Percentiles rank a stretch among this genome's conserved stretches.
Conservation (phyloP, 2,329 filamentous ascomycete species). For the Aspergillus pseudoterreus region DNA sequence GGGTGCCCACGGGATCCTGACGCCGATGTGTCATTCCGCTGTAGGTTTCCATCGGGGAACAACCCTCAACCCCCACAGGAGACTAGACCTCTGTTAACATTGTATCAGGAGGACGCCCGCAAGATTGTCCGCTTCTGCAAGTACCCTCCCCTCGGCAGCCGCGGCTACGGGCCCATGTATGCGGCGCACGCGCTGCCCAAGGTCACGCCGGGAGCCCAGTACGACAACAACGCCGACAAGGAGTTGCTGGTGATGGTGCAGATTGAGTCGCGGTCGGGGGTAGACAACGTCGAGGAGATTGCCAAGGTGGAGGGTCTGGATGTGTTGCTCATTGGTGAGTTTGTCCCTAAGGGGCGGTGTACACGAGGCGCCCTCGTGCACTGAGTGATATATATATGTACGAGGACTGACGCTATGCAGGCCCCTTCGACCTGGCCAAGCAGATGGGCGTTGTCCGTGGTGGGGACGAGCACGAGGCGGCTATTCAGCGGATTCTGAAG, state of each 20-base stretch:
- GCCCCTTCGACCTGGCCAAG: slow-evolving; percentile 37
- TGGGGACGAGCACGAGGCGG: slow-evolving; percentile 38
- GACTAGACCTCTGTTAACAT: neutral
- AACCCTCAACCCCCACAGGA: neutral
- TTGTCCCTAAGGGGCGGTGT: no score
- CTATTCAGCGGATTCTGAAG: slow-evolving; percentile 33
- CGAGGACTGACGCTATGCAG: slow-evolving; percentile 3
- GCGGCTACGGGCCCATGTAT: slow-evolving; percentile 36
- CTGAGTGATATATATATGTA: neutral
- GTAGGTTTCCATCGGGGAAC: neutral
- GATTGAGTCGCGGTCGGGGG: slow-evolving; percentile 39
- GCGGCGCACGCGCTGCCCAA: slow-evolving; percentile 28
- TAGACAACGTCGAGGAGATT: slow-evolving; percentile 45
- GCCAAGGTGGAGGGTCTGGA: slow-evolving; percentile 40
- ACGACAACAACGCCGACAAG: slow-evolving; percentile 32
- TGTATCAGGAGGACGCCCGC: slow-evolving; percentile 22
- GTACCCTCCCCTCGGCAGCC: slow-evolving; percentile 29
- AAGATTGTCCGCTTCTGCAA: slow-evolving; percentile 28
- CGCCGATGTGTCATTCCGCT: slow-evolving; percentile 16
- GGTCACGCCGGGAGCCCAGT: slow-evolving; percentile 22
- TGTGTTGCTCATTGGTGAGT: slow-evolving; percentile 36
- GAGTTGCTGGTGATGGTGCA: slow-evolving; percentile 35
- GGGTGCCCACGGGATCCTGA: slow-evolving; percentile 36
- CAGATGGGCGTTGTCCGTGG: slow-evolving; percentile 34
- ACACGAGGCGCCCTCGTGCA: no score